These are phyloP conservation scores for Acacia crassicarpa DNA, from an alignment of 306 rosid genomes.

Conservation along the genomic window DNA sequence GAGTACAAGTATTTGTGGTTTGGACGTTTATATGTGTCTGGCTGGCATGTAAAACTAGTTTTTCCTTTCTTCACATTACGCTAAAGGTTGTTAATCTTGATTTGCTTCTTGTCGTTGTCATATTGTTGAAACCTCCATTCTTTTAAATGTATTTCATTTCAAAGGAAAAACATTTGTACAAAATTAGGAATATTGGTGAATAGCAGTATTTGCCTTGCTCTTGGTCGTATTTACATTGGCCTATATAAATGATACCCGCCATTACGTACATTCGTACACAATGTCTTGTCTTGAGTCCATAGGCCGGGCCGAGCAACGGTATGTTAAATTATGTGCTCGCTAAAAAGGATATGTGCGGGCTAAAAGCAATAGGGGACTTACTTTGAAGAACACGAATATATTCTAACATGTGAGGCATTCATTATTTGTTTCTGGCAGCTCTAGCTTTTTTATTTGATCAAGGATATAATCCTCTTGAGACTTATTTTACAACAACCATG, in stretches of 20 bases:
- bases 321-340: neutral
- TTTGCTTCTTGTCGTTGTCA: neutral
- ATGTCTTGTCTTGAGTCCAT: neutral
- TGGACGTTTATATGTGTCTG: slow-evolving; percentile 45
- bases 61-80: slow-evolving; percentile 30
- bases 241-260: neutral
- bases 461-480: too few species aligned
- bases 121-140: slow-evolving; percentile 52
- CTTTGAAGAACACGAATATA: too few species aligned
- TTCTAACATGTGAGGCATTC: neutral
- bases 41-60: slow-evolving; percentile 66
- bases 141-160: slow-evolving; percentile 62
- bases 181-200: slow-evolving; percentile 66
- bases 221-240: neutral
- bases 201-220: slow-evolving; percentile 51
- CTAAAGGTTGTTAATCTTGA: slow-evolving; percentile 34
- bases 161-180: slow-evolving; percentile 53
- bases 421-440: neutral
- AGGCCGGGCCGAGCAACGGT: neutral
- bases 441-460: too few species aligned
- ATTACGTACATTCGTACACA: neutral
- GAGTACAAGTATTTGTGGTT: slow-evolving; percentile 41
- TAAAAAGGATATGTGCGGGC: neutral
- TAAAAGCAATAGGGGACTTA: neutral
- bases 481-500: neutral